These are phyloP conservation scores for Piromyces finnis DNA, from an alignment of 192 early-diverging fungal genomes.

Conservation along the genomic window DNA sequence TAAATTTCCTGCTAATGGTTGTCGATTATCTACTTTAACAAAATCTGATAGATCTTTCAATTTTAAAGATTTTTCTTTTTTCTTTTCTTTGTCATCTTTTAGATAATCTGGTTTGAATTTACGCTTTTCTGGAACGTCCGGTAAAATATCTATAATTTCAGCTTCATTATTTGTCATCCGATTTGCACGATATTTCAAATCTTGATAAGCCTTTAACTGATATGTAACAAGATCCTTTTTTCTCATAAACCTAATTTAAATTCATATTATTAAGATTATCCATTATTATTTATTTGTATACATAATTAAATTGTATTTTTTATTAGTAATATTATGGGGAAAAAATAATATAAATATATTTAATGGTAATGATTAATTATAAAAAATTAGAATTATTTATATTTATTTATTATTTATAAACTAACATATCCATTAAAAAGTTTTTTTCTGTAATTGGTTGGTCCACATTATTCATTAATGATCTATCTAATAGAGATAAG, in stretches of 20 bases:
- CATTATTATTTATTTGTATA: no score
- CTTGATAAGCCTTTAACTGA: not conserved
- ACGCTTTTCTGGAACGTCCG: not conserved
- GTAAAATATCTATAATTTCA: not conserved
- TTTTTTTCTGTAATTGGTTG: not conserved
- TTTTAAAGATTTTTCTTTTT: not conserved
- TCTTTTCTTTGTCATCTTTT: not conserved
- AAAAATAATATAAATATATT: no score
- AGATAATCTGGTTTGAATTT: not conserved
- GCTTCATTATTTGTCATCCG: not conserved
- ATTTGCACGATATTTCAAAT: not conserved
- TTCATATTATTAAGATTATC: not conserved
- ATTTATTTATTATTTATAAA: not conserved
- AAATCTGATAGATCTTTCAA: not conserved
- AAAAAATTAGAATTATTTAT: no score
- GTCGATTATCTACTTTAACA: not conserved
- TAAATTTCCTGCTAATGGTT: not conserved
- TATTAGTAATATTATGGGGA: no score
- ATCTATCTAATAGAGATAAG: not conserved
- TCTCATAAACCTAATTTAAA: not conserved
- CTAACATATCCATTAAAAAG: not conserved
- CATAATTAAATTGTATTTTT: no score
- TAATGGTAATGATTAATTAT: no score
- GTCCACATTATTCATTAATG: not conserved
- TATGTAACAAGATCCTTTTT: not conserved